A percentile compares a stretch with the other conserved stretches of the same genome.
Evolutionary conservation across 2,329 filamentous ascomycete genomes (phyloP).

Genomic region (Fusarium coffeatum): DNA sequence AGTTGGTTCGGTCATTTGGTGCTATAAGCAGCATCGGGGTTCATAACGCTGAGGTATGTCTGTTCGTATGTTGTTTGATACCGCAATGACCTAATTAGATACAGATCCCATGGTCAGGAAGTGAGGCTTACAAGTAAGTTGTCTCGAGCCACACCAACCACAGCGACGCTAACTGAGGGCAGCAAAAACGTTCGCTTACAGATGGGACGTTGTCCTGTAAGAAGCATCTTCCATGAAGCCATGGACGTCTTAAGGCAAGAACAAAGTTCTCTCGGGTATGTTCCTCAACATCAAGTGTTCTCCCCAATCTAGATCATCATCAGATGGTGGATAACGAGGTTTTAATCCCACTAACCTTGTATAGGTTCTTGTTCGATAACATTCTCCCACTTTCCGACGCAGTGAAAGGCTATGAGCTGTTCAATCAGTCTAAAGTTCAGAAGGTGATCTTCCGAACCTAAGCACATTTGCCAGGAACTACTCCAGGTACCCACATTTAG

Average conservation of each 20-base stretch:
- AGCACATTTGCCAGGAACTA: neutral
- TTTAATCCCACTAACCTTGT: neutral
- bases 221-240: conserved; percentile 74
- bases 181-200: conserved; percentile 80
- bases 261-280: conserved; percentile 73
- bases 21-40: conserved; percentile 81
- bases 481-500: neutral
- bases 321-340: too few relatives aligned
- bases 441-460: conserved; percentile 71
- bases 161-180: conserved; percentile 34
- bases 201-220: conserved; percentile 81
- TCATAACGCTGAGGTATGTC: conserved; percentile 75
- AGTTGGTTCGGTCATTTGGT: conserved; percentile 77
- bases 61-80: neutral
- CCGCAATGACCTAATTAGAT: neutral
- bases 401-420: conserved; percentile 75
- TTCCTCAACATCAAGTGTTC: neutral
- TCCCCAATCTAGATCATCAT: neutral
- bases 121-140: conserved; percentile 68
- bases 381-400: conserved; percentile 76
- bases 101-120: conserved; percentile 74
- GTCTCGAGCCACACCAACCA: neutral
- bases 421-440: conserved; percentile 77
- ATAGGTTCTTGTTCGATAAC: conserved; percentile 79
- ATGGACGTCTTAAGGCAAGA: conserved; percentile 72